Evolutionary conservation across 2,329 filamentous ascomycete genomes (phyloP), one percentile per base, ranked within the genome.

Genomic region (Endocalyx cinctus): DNA sequence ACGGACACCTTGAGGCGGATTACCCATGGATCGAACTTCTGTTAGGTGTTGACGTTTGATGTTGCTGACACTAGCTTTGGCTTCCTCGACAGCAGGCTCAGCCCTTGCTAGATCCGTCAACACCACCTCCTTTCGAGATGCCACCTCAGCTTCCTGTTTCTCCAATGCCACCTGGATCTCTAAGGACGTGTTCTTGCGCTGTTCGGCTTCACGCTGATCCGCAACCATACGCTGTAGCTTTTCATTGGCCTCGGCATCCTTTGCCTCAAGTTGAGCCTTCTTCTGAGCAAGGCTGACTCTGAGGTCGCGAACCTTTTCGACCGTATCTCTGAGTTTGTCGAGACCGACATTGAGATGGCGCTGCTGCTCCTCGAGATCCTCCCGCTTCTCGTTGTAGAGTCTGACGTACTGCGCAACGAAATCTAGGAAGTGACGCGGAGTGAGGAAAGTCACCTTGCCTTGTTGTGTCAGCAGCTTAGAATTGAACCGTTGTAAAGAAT

Each of bases 371-470:
- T 99, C 92, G 2, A 99, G 76, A 55, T 98, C 92, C 59, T 97
- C 92, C 10, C 94, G 85, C 70, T 99, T 98, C 63, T 98, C 92
- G 43, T 89, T 94, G 66, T 97, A 97, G 6, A 99, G 72, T 60
- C 86, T 92, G 60, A 96, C 89, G 57, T 96, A 99, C 57, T 99
- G 92, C 25, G 88, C 87, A 38, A 98, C 90, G 52, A 98, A 98
- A 59, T 98, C 94, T 32, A 99, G 69, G 69, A 95, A 99, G 62
- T 99, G 92, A 28, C 92, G 82, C 28, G 92, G 92, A 10, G 94
- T 98, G 36, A 98, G 78, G 69, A 86, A 97, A 1, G 92, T 97
- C 18, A 84, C 76, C 62, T 85, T 88, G 60, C 87, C 88, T 64
- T 97, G 92, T 58, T 97, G 92, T 58, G 87, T 92, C 43, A 84